A percentile compares a stretch with the other conserved stretches of the same genome.
Evolutionary conservation across 1,284 basidiomycete genomes (phyloP).

Genomic region (Fomes fomentarius): DNA sequence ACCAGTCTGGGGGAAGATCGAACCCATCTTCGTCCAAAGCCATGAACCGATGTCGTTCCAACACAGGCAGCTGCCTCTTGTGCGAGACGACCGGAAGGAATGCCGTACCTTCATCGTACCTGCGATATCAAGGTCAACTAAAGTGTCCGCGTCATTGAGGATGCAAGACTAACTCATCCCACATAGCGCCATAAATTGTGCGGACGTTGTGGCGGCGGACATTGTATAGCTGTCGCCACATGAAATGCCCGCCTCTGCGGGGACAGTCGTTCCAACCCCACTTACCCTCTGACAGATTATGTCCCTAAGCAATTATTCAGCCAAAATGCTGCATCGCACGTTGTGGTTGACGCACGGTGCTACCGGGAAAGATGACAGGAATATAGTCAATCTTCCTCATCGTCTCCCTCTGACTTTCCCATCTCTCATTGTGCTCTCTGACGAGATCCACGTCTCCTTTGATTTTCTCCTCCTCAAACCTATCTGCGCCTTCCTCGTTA

Average conservation of each 20-base stretch:
- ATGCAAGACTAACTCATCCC: conserved; percentile 69
- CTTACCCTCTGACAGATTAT: conserved; percentile 66
- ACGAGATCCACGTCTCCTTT: conserved; percentile 64
- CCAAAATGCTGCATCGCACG: not conserved
- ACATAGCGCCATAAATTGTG: conserved; percentile 81
- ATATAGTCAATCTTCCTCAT: conserved; percentile 69
- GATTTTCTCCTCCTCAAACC: conserved; percentile 60
- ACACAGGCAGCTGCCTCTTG: conserved; percentile 58
- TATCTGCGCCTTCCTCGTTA: conserved; percentile 58
- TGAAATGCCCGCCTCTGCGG: conserved; percentile 68
- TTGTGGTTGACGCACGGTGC: conserved; percentile 56
- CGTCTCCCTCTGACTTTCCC: conserved; percentile 35
- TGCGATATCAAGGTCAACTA: conserved; percentile 36
- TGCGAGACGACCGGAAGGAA: conserved; percentile 68
- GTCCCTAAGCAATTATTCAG: conserved; percentile 46
- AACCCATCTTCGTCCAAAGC: conserved; percentile 74
- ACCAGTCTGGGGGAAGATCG: conserved; percentile 78
- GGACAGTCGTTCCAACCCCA: conserved; percentile 70
- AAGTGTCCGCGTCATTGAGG: not conserved
- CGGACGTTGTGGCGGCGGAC: conserved; percentile 61
- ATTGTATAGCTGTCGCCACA: conserved; percentile 77
- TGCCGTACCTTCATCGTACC: conserved; percentile 81
- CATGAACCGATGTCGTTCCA: conserved; percentile 59
- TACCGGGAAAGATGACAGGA: conserved; percentile 74
- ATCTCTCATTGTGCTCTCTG: conserved; percentile 46